Base-by-base conservation (phyloP, 305 asterid species). In the Fraxinus floribunda region DNA sequence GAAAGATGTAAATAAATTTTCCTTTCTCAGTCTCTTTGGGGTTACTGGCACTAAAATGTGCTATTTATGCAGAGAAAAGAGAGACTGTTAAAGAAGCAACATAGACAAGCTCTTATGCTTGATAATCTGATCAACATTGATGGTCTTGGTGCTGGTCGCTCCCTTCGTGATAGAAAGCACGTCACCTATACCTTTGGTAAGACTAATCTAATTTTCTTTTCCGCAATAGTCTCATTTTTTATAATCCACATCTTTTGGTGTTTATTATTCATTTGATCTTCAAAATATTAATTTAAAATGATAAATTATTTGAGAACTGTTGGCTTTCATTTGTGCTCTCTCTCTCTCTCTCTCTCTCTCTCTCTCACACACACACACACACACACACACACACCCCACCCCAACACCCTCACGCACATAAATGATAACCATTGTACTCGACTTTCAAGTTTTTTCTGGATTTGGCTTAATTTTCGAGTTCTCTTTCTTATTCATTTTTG, bases 111-210 rank as follows among this genome's bases (percentile, higher is more conserved):
- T 55, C 95, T 96, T 83, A 86, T 96, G 97, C 98, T 96, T 64
- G 98, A 96, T 83, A 89, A 78, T 87, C 91, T 93, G 95, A 85
- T 94, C 83, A 84, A 84, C 83, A 77, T 91, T 80, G 97, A 94
- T 77, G 97, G 95, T 38, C 85, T 94, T 86, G 89, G 86, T 80
- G 85, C 87, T 81, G 99, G 99, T 6, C 97, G 99, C 68, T 91
- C 98, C 85, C 97, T 94, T 76, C 99, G 98, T 84, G 98, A 93
- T 89, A 91, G 99, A 85, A 96, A 94, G 84, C 99, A 91, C 1
- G 98, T 96, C 82, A 92, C 98, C 77, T 96, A 95, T 78, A 96
- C 98, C 71, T 96, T 96, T 72, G 98, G 98, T 95, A 89, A 78
- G 93, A 72, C 24, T 36, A 71, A 15, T 70, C 72, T n/a, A 41